These are phyloP conservation scores for Themeda triandra DNA, from an alignment of 176 grass and related monocot species.

Conservation along the genomic window DNA sequence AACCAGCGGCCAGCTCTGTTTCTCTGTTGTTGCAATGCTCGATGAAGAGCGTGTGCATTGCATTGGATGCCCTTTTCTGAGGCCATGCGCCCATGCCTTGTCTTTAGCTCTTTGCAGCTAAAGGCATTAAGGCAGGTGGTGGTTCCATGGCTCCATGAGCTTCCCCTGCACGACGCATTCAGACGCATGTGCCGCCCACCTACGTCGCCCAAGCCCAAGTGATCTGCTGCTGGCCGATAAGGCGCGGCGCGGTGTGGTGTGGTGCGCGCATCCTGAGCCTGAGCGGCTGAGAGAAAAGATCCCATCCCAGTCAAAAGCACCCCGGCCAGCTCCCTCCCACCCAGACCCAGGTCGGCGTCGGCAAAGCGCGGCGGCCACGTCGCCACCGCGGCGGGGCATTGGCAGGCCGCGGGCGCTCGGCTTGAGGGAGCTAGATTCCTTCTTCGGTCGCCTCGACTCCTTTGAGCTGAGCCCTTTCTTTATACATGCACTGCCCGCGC, in stretches of 20 bases:
- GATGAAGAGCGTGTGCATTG: not conserved
- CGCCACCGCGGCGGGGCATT: not conserved
- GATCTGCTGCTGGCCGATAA: not conserved
- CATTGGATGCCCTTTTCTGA: not conserved
- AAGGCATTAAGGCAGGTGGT: too few relatives aligned
- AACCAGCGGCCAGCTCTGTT: not conserved
- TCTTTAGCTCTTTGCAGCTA: constrained; percentile 4
- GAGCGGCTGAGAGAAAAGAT: not conserved
- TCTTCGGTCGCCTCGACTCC: constrained; percentile 24
- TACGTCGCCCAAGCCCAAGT: not conserved
- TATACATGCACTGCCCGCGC: not conserved
- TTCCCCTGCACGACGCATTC: not conserved
- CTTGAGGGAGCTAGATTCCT: not conserved
- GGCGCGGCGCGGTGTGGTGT: too few relatives aligned
- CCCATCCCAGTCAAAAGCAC: not conserved
- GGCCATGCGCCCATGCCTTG: not conserved
- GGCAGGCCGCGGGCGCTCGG: not conserved
- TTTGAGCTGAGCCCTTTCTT: not conserved
- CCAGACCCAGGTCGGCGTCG: not conserved
- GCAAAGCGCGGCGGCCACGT: not conserved
- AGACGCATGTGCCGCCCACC: constrained; percentile 23
- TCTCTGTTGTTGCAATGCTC: too few relatives aligned
- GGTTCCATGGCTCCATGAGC: not conserved
- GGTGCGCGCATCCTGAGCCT: not conserved
- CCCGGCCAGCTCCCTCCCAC: too few relatives aligned